Evolutionary conservation across 1,139 yeast species (phyloP), one percentile per base, ranked within the genome.

Genomic region (Hansenula lynferdii): DNA sequence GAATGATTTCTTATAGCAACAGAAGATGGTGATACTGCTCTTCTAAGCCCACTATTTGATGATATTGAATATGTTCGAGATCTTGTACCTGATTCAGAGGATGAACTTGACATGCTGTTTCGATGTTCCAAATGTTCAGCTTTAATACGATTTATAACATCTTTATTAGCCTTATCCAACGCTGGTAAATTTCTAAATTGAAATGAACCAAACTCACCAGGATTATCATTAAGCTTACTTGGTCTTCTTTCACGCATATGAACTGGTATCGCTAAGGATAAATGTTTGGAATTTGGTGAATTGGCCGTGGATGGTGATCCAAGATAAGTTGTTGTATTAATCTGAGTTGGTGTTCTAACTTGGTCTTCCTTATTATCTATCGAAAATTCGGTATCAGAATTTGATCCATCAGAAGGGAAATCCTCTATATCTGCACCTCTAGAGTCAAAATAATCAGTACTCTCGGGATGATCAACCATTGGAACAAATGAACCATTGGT

Each of bases 81-180:
- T 36, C 62, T 47, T 6, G 49, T 32, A 7, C 53, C 53, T 4
- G 58, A 49, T 4, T 51, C 54, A 1, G 69, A 62, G 0, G 67
- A 61, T 1, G 68, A 60, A 27, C 64, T 61, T 2, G 64, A 57
- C 16, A 53, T 40, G 31, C 58, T 54, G 29, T 42, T 49, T 37
- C 57, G 45, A 35, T 53, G 57, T 36, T 53, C 56, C 31, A 80
- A 50, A 60, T 86, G 96, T 57, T 92, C 97, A 34, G 72, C 80
- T 54, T 87, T 85, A 53, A 94, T 72, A 47, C 96, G 67, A 54
- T 85, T 85, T 43, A 94, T 86, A 14, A 86, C 90, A 60, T 90
- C 97, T 56, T 86, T 87, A 55, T 94, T 94, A 15, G 96, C 97
- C 54, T 85, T 85, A 52, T 92, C 98, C 45, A 94, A 69, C 5